phyloP scores from a whole-genome alignment of 257 asterid genomes.

The Solanum dulcamara region DNA sequence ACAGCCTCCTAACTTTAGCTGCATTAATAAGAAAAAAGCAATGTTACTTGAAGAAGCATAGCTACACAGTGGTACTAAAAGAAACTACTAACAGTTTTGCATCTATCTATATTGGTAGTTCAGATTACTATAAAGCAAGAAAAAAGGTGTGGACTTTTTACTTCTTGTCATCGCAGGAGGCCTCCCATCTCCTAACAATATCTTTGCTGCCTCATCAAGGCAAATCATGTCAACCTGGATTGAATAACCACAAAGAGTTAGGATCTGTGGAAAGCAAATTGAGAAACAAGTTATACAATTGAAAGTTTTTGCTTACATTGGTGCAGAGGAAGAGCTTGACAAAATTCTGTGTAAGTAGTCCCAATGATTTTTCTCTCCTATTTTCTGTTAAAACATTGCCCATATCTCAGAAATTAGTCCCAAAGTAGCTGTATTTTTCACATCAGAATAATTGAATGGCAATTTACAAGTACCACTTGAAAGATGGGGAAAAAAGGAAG shows the following conservation, averaged over 20 bases:
- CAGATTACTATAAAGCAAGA: not conserved
- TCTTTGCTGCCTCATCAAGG: slow-evolving; percentile 93
- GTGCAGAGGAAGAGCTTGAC: slow-evolving; percentile 89
- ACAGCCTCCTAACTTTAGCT: slow-evolving; percentile 91
- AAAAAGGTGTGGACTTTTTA: slow-evolving; percentile 11
- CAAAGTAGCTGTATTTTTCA: not conserved
- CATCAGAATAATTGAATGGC: not conserved
- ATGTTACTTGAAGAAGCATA: not conserved
- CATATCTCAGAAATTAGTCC: not conserved
- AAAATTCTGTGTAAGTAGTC: slow-evolving; percentile 92
- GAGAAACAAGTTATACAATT: not conserved
- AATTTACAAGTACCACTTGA: not conserved
- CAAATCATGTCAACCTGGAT: slow-evolving; percentile 80
- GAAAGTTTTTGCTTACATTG: slow-evolving; percentile 38
- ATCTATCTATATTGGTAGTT: not conserved
- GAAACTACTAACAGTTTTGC: not conserved
- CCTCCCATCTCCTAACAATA: slow-evolving; percentile 75
- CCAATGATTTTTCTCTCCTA: slow-evolving; percentile 90
- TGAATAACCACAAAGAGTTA: not conserved
- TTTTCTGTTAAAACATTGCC: slow-evolving; percentile 31
- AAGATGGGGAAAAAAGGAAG: not conserved
- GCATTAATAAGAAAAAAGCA: slow-evolving; percentile 20
- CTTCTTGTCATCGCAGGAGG: slow-evolving; percentile 90
- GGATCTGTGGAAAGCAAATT: not conserved
- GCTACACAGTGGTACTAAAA: not conserved